A percentile compares a stretch with the other conserved stretches of the same genome.
phyloP scores from a whole-genome alignment of 345 rosid species.

The Mercurialis annua region DNA sequence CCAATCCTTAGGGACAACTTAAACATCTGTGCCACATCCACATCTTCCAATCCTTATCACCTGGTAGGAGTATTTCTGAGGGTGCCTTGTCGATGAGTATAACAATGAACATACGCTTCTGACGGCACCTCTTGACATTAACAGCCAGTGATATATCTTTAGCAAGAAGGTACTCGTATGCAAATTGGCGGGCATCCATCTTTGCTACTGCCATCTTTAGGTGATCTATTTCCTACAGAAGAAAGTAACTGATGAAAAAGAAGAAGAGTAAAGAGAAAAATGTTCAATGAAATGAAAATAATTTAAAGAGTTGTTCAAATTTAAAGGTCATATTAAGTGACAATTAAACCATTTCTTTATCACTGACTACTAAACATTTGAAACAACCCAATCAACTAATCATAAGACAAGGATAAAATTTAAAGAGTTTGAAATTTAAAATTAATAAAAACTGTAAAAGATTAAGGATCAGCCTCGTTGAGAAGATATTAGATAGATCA shows the following conservation, averaged over 20 bases:
- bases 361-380: no score
- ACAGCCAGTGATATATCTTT: conserved; percentile 90
- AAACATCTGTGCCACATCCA: conserved; percentile 99
- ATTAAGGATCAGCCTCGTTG: no score
- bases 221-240: conserved; percentile 89
- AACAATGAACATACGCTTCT: conserved; percentile 97
- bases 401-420: no score
- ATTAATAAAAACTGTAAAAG: no score
- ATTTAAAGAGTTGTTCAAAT: no score
- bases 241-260: conserved; percentile 20
- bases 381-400: no score
- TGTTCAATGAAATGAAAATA: background rate
- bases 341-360: no score
- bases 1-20: conserved; percentile 70
- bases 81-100: conserved; percentile 94
- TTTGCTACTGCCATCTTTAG: conserved; percentile 94
- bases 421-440: no score
- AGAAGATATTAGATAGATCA: background rate
- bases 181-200: conserved; percentile 79
- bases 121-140: conserved; percentile 93
- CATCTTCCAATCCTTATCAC: conserved; percentile 88
- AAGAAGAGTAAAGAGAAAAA: conserved; percentile 9
- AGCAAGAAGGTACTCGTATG: conserved; percentile 84
- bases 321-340: no score
- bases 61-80: conserved; percentile 72